Evolutionary conservation across 495 filamentous ascomycete genomes (phyloP).

Genomic region (Collariella sp.): DNA sequence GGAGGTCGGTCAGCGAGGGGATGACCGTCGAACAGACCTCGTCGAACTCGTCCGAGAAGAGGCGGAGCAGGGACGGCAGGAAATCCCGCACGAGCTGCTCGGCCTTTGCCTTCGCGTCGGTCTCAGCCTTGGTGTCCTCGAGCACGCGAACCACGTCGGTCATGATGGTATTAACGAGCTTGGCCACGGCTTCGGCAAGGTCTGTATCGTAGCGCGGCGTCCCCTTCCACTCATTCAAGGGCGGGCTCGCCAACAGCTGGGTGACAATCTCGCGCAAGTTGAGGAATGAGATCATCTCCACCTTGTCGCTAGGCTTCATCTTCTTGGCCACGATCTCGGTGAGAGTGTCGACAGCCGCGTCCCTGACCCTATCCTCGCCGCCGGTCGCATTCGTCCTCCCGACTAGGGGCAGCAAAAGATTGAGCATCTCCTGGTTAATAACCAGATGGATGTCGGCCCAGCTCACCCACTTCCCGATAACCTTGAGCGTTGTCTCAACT

Average conservation of each 20-base stretch:
- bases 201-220: conserved; percentile 87
- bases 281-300: conserved; percentile 84
- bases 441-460: conserved; percentile 95
- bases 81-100: conserved; percentile 72
- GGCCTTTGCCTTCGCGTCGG: conserved; percentile 52
- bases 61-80: conserved; percentile 74
- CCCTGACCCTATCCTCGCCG: conserved; percentile 63
- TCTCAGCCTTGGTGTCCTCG: conserved; percentile 42
- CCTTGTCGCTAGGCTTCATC: conserved; percentile 88
- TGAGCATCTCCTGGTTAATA: conserved; percentile 78
- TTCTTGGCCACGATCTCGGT: conserved; percentile 96
- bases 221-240: conserved; percentile 64
- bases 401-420: conserved; percentile 70
- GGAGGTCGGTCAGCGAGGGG: conserved; percentile 77
- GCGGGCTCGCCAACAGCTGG: conserved; percentile 71
- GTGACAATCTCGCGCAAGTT: conserved; percentile 74
- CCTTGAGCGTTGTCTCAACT: conserved; percentile 77
- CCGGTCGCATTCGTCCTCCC: conserved; percentile 44
- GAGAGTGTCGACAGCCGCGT: conserved; percentile 85
- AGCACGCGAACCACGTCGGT: conserved; percentile 77
- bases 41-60: conserved; percentile 96
- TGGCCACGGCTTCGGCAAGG: conserved; percentile 86
- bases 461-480: conserved; percentile 89
- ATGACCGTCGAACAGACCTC: conserved; percentile 95
- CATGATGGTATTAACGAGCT: conserved; percentile 86